Evolutionary conservation across 1,284 basidiomycete species (phyloP), one percentile per base, ranked within the genome.

Genomic region (Cutaneotrichosporon sp.): DNA sequence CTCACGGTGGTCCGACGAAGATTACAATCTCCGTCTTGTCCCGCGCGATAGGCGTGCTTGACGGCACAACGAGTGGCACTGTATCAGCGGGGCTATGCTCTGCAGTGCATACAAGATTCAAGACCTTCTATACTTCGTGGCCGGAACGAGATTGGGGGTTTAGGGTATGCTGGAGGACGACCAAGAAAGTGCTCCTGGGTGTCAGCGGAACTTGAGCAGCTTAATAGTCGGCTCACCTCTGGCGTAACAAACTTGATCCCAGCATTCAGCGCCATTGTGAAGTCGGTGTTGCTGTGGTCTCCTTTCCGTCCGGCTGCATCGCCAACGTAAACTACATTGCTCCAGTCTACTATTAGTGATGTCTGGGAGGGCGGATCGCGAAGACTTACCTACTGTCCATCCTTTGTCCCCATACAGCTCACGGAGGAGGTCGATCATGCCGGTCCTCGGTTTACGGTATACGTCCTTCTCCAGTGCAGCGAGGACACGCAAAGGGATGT

Each of bases 371-470:
- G 38, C 46, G 9, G 30, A 31, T 32, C 46, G 22, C 21, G 1
- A 7, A 10, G 42, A 76, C 82, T 38, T 57, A 91, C 91, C 89
- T 69, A 95, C 89, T 22, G 82, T 76, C 14, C 89, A 80, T 3
- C 85, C 84, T 49, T 87, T 83, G 57, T 83, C 82, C 10, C 76
- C 76, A 68, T 87, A 91, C 42, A 91, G 81, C 7, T 81, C 81
- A 65, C 87, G 85, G 49, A 93, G 81, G 67, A 87, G 87, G 63
- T 86, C 83, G 88, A 89, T 96, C 86, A 96, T 93, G 5, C 92
- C 92, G 10, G 86, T 86, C 81, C 91, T 88, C 3, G 93, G 93
- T 78, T 97, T 97, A n/a, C 94, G 84, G 72, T 86, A 92, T 26
- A 83, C 81, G 73, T 96, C 91, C 6, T 69, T 72, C 21, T 66